Conservation (phyloP, 345 rosid species). For the Anacardium occidentale region DNA sequence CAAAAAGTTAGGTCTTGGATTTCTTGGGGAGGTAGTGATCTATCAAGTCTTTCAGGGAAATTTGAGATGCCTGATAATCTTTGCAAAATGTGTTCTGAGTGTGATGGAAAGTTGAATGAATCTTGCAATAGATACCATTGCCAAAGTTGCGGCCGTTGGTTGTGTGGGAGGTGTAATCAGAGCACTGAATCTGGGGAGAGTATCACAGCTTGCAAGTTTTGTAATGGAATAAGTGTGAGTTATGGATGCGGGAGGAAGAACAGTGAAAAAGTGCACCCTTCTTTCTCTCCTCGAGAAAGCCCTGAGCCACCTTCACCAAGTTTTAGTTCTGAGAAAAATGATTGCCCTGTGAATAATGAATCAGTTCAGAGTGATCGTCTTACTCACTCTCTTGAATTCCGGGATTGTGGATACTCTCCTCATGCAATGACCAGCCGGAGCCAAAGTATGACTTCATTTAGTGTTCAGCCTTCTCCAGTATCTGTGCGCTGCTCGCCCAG, state of each 20-base stretch:
- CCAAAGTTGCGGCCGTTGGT: constrained; percentile 56
- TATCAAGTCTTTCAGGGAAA: constrained; percentile 31
- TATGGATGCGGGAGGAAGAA: constrained; percentile 44
- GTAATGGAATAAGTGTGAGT: constrained; percentile 40
- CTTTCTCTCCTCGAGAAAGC: constrained; percentile 50
- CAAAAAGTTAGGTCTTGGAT: constrained; percentile 74
- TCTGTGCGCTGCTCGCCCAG: constrained; percentile 51
- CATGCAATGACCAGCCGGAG: constrained; percentile 33
- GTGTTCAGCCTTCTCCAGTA: constrained; percentile 39
- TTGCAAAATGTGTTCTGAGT: constrained; percentile 49
- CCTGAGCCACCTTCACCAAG: constrained; percentile 65
- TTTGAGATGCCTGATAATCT: constrained; percentile 47
- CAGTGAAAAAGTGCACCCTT: constrained; percentile 81
- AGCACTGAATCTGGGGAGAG: constrained; percentile 23
- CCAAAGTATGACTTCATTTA: constrained; percentile 43
- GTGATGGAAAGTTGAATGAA: constrained; percentile 36
- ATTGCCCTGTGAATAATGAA: constrained; percentile 22
- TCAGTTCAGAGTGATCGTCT: constrained; percentile 39
- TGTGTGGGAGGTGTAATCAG: constrained; percentile 51
- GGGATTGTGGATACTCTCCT: constrained; percentile 47
- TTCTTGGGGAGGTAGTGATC: constrained; percentile 59
- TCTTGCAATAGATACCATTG: constrained; percentile 46
- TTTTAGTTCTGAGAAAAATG: constrained; percentile 27
- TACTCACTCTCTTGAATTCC: constrained; percentile 46
- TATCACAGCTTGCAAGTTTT: constrained; percentile 59